Evolutionary conservation across 345 rosid species (phyloP).

Genomic region (Syzygium aqueum): DNA sequence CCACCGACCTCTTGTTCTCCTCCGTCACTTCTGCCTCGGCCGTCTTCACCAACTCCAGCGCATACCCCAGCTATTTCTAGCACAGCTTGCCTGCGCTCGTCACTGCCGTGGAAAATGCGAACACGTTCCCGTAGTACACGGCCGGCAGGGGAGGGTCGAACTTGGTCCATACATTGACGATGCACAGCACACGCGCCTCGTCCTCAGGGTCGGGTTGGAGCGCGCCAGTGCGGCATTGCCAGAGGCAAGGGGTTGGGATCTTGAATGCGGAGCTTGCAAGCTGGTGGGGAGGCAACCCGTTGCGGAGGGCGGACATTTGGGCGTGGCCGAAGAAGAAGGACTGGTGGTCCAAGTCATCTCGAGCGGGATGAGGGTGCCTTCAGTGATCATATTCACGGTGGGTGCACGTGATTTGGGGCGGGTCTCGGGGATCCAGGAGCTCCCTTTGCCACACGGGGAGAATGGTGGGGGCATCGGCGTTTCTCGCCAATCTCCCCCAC

Average conservation of each 20-base stretch:
- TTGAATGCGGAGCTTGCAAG: conserved; percentile 22
- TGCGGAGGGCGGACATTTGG: conserved; percentile 26
- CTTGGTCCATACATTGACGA: conserved; percentile 29
- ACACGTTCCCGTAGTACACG: conserved; percentile 43
- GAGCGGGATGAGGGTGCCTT: conserved; percentile 4
- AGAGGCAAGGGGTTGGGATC: conserved; percentile 34
- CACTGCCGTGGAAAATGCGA: conserved; percentile 22
- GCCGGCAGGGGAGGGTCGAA: conserved; percentile 26
- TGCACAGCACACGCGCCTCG: conserved; percentile 29
- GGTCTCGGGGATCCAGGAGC: conserved; percentile 14
- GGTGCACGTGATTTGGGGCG: conserved; percentile 21
- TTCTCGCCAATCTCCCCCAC: conserved; percentile 34
- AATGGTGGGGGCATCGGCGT: conserved; percentile 15
- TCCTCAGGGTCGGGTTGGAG: conserved; percentile 32
- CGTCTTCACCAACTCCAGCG: conserved; percentile 29
- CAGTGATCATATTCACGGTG: conserved; percentile 36
- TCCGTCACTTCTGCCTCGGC: conserved; percentile 30
- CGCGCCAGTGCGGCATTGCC: conserved; percentile 48
- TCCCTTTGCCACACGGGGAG: conserved; percentile 42
- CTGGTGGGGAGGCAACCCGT: conserved; percentile 21
- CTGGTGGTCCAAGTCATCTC: conserved; percentile 18
- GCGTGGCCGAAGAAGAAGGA: conserved; percentile 39
- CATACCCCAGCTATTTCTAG: conserved; percentile 32
- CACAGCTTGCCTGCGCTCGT: conserved; percentile 23
- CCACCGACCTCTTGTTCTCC: conserved; percentile 38